Evolutionary conservation across 257 asterid species (phyloP).

Genomic region (Solanum sitiens): DNA sequence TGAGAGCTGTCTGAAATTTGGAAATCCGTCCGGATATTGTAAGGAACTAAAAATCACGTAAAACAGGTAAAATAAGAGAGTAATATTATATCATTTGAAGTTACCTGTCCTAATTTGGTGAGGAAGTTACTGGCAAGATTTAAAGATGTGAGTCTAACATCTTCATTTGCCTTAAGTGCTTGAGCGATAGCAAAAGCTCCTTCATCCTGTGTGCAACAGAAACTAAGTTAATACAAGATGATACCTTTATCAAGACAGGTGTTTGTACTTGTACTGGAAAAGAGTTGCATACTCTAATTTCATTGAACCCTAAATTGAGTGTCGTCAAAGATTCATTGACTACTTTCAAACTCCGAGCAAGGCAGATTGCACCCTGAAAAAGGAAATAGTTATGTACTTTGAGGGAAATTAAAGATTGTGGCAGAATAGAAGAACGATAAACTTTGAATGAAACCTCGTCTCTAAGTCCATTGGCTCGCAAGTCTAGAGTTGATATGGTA

Average conservation of each 20-base stretch:
- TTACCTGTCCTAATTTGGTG: constrained; percentile 89
- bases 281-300: constrained; percentile 59
- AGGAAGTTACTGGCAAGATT: constrained; percentile 84
- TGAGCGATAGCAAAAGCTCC: constrained; percentile 92
- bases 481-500: constrained; percentile 68
- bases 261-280: background rate
- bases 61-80: background rate
- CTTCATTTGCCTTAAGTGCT: constrained; percentile 91
- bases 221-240: background rate
- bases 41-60: background rate
- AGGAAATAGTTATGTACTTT: background rate
- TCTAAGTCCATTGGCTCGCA: constrained; percentile 91
- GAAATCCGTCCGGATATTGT: background rate
- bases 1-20: constrained; percentile 74
- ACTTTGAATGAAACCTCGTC: constrained; percentile 53
- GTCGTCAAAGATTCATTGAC: constrained; percentile 78
- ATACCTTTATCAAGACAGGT: background rate
- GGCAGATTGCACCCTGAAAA: constrained; percentile 67
- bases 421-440: background rate
- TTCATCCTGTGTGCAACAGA: constrained; percentile 50
- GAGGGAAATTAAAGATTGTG: background rate
- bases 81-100: background rate
- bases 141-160: constrained; percentile 64
- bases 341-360: constrained; percentile 90
- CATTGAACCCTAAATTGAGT: constrained; percentile 90